These are phyloP conservation scores for Diaporthe sp. DNA, from an alignment of 2,329 filamentous ascomycete genomes.

Conservation along the genomic window DNA sequence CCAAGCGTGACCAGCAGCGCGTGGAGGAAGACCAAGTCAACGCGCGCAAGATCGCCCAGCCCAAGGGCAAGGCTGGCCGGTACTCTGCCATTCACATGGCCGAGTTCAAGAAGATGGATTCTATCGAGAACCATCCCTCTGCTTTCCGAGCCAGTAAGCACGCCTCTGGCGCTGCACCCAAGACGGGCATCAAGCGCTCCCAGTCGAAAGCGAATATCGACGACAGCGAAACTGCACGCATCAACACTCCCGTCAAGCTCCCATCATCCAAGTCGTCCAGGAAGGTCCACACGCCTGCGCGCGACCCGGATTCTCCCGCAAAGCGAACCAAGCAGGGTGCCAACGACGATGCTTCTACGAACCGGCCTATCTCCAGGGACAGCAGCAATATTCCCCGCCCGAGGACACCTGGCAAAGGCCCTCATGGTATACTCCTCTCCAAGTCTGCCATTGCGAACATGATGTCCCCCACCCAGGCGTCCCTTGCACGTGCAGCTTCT, in stretches of 20 bases:
- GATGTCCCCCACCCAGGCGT: constrained; percentile 85
- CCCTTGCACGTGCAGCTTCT: constrained; percentile 72
- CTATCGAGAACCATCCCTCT: constrained; percentile 88
- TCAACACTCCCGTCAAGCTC: constrained; percentile 56
- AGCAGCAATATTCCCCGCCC: constrained; percentile 64
- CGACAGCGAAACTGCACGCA: constrained; percentile 65
- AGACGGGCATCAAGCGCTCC: constrained; percentile 66
- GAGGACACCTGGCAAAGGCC: constrained; percentile 59
- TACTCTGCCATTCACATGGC: constrained; percentile 90
- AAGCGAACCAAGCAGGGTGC: constrained; percentile 81
- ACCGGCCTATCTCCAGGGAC: constrained; percentile 71
- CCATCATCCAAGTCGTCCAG: constrained; percentile 48
- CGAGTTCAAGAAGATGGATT: constrained; percentile 98
- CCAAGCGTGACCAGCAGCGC: constrained; percentile 70
- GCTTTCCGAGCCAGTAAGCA: constrained; percentile 75
- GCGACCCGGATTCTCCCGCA: constrained; percentile 59
- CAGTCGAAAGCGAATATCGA: constrained; percentile 70
- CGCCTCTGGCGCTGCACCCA: constrained; percentile 58
- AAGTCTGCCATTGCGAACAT: constrained; percentile 69
- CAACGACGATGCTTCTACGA: constrained; percentile 78
- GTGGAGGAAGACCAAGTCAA: constrained; percentile 60
- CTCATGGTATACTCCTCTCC: constrained; percentile 55
- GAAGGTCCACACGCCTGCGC: constrained; percentile 48
- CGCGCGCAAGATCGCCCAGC: constrained; percentile 80
- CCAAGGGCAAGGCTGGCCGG: constrained; percentile 82